Evolutionary conservation across 257 asterid genomes (phyloP).

Genomic region (Forsythia viridissima): DNA sequence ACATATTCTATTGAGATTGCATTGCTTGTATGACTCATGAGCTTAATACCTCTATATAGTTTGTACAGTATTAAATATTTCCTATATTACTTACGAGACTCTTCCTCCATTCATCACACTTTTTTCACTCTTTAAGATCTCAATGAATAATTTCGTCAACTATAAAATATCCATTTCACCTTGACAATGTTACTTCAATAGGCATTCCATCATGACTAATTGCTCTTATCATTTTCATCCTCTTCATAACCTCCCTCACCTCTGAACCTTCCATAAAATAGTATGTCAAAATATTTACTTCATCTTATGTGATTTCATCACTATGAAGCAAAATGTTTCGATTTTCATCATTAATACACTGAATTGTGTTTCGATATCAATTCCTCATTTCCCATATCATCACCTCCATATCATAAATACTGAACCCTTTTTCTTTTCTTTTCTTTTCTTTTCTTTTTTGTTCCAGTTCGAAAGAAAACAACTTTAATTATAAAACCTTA

Average conservation of each 20-base stretch:
- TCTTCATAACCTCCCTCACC: no score
- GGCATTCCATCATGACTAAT: not conserved
- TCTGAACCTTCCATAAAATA: not conserved
- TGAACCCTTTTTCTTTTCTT: not conserved
- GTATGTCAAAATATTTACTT: not conserved
- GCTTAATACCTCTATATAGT: no score
- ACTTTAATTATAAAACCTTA: conserved; percentile 3
- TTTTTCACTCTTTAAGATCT: no score
- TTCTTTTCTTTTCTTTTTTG: not conserved
- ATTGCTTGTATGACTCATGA: no score
- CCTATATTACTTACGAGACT: no score
- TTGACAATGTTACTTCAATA: not conserved
- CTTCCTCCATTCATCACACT: no score
- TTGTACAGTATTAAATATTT: no score
- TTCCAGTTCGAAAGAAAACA: not conserved
- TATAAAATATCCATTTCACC: no score
- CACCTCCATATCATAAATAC: not conserved
- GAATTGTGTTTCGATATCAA: not conserved
- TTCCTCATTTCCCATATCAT: not conserved
- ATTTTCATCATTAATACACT: not conserved
- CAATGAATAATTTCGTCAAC: no score
- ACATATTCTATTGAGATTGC: no score
- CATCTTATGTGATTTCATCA: not conserved
- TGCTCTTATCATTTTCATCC: not conserved
- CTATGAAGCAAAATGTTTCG: not conserved